Evolutionary conservation across 108 stramenopile genomes (phyloP), one percentile per base, ranked within the genome.

Genomic region (Stephanodiscus triporus): DNA sequence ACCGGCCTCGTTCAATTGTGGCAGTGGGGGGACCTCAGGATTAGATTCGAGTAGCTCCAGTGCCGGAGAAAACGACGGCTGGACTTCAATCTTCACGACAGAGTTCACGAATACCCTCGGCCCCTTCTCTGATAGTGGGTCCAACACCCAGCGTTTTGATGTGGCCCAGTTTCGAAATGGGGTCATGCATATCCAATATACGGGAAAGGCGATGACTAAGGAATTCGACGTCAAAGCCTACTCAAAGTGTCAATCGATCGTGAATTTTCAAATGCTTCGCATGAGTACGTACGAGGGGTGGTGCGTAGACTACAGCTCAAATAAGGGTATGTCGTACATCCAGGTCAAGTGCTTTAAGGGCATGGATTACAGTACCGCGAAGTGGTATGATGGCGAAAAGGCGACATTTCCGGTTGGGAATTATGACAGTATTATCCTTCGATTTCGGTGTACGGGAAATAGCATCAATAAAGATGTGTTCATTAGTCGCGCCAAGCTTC

Each of bases 1-100:
- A 22, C 74, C 66, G 16, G 9, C 56, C 30, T 57, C 34, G 14
- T 74, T 74, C 53, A 40, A 57, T n/a, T 74, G 73, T 27, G 32
- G 38, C 37, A 17, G 48, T 34, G 29, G 40, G 14, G 47, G 45
- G 13, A 17, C 19, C 49, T 37, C 63, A 1, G 45, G 1, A 1
- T 47, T 26, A 29, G 43, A 4, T 34, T 4, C 32, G 32, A 34
- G 32, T 34, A 34, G 32, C 32, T 34, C 32, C 8, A 17, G 45
- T 47, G n/a, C 4, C 16, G 8, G 7, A 43, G 23, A 10, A 27
- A 26, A 17, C 40, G 38, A 7, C 10, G 27, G 37, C 24, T 70
- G 68, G 56, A 57, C 38, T 24, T 24, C 54, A 4, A 45, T 58
- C 22, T 58, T 70, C n/a, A 24, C 23, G 40, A 51, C 51, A 42